Conservation (phyloP, 1,284 basidiomycete genomes). For the Rhodofomes roseus region DNA sequence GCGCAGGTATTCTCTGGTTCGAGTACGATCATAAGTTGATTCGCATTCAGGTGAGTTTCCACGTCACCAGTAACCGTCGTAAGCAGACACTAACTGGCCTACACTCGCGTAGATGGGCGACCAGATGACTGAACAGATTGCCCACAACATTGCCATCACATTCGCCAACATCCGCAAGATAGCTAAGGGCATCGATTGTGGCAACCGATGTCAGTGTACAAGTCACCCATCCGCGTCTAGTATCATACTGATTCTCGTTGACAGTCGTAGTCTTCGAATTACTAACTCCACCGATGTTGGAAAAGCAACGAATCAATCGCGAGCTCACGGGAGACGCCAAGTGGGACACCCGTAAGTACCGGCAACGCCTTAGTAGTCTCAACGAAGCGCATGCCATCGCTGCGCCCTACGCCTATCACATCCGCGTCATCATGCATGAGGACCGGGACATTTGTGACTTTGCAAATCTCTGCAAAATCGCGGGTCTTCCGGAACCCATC, state of each 20-base stretch:
- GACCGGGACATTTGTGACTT: conserved; percentile 44
- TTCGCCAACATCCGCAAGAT: conserved; percentile 59
- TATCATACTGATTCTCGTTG: neutral
- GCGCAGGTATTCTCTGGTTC: conserved; percentile 52
- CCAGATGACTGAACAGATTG: conserved; percentile 44
- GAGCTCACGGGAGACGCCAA: conserved; percentile 36
- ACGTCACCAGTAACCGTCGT: neutral
- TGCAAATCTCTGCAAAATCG: conserved; percentile 46
- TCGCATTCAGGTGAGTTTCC: conserved; percentile 46
- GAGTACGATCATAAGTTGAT: conserved; percentile 66
- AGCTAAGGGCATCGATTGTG: conserved; percentile 51
- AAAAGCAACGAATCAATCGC: conserved; percentile 54
- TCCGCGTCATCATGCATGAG: conserved; percentile 53
- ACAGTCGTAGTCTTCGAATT: conserved; percentile 65
- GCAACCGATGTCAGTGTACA: conserved; percentile 34
- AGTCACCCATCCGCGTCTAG: conserved; percentile 6
- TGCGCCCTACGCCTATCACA: conserved; percentile 61
- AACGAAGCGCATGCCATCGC: conserved; percentile 50
- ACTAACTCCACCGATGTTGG: conserved; percentile 56
- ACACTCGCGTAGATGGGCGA: conserved; percentile 48
- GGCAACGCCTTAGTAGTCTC: conserved; percentile 51
- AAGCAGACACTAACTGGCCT: neutral
- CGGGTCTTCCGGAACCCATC: conserved; percentile 41
- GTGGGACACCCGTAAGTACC: conserved; percentile 41
- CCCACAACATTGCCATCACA: conserved; percentile 47